phyloP scores from a whole-genome alignment of 345 rosid genomes.

The Zanthoxylum bungeanum region DNA sequence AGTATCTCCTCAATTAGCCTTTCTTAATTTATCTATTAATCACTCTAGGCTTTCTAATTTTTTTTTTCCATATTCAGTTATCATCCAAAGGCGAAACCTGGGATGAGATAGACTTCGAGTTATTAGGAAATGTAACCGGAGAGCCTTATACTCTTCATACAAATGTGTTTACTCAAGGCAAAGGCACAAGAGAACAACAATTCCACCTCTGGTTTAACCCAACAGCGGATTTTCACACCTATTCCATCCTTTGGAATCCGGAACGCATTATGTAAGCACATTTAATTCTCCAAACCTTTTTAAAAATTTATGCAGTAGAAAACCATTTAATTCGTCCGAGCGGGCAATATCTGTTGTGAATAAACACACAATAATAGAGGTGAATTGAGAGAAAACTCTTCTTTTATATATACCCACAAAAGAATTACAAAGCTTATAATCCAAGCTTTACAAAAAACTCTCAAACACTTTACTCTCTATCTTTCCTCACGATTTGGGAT shows the following conservation, averaged over 20 bases:
- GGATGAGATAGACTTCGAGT: conserved; percentile 80
- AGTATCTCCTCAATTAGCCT: neutral
- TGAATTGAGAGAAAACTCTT: no score
- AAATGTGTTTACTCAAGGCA: conserved; percentile 58
- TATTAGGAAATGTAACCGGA: conserved; percentile 65
- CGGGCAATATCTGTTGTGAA: no score
- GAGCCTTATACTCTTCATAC: conserved; percentile 67
- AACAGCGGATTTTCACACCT: conserved; percentile 63
- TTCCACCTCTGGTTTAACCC: conserved; percentile 75
- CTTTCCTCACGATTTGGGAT: no score
- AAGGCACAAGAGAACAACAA: conserved; percentile 76
- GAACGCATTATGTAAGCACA: conserved; percentile 47
- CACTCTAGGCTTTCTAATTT: neutral
- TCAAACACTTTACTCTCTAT: no score
- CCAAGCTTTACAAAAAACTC: no score
- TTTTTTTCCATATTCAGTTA: conserved; percentile 29
- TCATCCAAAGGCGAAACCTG: conserved; percentile 48
- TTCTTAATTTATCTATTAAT: neutral
- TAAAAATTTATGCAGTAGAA: neutral
- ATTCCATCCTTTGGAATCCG: conserved; percentile 65
- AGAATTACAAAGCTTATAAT: no score
- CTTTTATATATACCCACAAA: no score
- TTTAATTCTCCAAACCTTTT: neutral
- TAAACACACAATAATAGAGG: no score
- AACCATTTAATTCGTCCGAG: no score